Evolutionary conservation across 148 eudicot genomes (phyloP).

Genomic region (Polygonum aviculare): DNA sequence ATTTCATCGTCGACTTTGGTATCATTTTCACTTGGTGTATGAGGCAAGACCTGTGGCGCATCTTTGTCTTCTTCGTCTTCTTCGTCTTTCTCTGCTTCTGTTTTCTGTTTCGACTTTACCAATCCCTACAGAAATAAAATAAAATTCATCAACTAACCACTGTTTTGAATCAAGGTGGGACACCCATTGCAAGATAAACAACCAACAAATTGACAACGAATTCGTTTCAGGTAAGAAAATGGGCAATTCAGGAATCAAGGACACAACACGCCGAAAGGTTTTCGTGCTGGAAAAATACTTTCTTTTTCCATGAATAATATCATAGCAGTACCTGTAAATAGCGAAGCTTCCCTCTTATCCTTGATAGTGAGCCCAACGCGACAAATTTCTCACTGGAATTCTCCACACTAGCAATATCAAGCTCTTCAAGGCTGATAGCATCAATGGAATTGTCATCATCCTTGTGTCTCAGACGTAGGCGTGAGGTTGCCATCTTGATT

Average conservation of each 20-base stretch:
- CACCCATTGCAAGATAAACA: neutral
- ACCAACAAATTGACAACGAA: neutral
- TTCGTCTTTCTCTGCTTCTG: conserved; percentile 22
- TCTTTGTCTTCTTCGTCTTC: conserved; percentile 9
- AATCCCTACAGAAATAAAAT: conserved; percentile 45
- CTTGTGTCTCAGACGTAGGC: conserved; percentile 68
- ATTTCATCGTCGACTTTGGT: conserved; percentile 35
- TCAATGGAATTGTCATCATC: conserved; percentile 69
- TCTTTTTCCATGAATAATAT: neutral
- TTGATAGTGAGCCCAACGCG: conserved; percentile 51
- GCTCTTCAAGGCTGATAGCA: conserved; percentile 69
- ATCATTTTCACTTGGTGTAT: conserved; percentile 16
- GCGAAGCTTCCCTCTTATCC: conserved; percentile 79
- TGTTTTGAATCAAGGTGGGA: too few species aligned
- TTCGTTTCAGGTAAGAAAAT: neutral
- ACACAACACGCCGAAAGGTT: neutral
- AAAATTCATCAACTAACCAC: neutral
- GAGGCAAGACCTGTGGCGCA: conserved; percentile 15
- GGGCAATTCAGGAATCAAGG: neutral
- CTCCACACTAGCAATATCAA: conserved; percentile 64
- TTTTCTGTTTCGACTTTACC: conserved; percentile 44
- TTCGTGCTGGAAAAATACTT: too few species aligned
- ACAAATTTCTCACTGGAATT: conserved; percentile 78
- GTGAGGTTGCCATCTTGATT: conserved; percentile 93
- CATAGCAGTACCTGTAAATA: conserved; percentile 61